Percentiles rank a stretch among this genome's conserved stretches.
Conservation (phyloP, 106 monocot species). For the Phalaenopsis equestris region DNA sequence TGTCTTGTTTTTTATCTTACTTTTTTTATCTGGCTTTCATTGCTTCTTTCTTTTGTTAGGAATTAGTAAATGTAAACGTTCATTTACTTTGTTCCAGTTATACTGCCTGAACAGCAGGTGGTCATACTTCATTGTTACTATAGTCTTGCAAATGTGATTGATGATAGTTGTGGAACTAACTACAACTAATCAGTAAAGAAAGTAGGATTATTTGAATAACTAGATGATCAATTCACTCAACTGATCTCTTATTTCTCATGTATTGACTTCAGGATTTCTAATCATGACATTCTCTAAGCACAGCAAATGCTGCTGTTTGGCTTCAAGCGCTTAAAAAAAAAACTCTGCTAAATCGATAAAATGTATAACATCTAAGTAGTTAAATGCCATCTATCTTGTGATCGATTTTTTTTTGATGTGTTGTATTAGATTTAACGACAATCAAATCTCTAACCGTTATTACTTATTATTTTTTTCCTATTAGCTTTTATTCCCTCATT, state of each 20-base stretch:
- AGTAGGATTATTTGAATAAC: neutral
- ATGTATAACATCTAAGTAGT: too few species aligned
- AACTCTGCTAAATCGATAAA: too few species aligned
- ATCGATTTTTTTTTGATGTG: too few species aligned
- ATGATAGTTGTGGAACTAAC: neutral
- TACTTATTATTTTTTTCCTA: too few species aligned
- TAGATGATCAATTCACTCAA: neutral
- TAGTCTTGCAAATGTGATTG: conserved; percentile 1
- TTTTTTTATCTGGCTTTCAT: neutral
- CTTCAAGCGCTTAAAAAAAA: too few species aligned
- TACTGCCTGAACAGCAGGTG: neutral
- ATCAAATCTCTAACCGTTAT: too few species aligned
- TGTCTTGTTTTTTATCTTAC: neutral
- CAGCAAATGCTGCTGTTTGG: too few species aligned
- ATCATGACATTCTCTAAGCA: neutral
- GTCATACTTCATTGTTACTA: neutral
- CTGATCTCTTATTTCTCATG: neutral
- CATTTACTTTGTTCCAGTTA: neutral
- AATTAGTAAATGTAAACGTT: neutral
- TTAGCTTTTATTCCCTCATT: too few species aligned
- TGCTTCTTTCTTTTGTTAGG: neutral
- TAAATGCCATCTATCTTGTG: too few species aligned
- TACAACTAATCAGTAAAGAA: neutral
- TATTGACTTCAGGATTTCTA: neutral
- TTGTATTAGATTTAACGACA: too few species aligned